Evolutionary conservation across 2,329 filamentous ascomycete species (phyloP), one percentile per base, ranked within the genome.

Genomic region (Apiospora marii): DNA sequence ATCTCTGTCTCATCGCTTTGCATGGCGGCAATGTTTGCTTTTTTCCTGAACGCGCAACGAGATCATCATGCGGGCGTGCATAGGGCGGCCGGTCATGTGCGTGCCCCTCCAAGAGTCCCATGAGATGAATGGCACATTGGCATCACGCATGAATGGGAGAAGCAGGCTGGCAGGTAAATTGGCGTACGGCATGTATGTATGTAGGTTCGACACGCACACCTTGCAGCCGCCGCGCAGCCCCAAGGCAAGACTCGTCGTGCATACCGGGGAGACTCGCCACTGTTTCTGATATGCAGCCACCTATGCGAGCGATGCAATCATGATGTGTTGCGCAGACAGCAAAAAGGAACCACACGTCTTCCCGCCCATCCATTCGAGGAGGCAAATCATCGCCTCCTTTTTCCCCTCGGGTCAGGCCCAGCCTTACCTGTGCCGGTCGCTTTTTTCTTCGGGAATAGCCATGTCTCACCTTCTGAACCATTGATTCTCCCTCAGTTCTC

Each of bases 291-390:
- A 37, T 37, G 53, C 16, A 34, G 58, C 58, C 58, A 64, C 34
- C 34, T 19, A 64, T 64, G 58, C 58, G 19, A 34, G 58, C 58
- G 58, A 64, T 64, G 58, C 58, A 64, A 64, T 64, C 58, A 41
- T 64, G 58, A 64, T 37, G 58, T 64, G 58, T 64, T 64, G 58
- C 58, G 30, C 58, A 64, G 58, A 58, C 58, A 64, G 58, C 30
- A 37, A 64, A 37, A 61, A 41, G 19, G 30, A 64, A 64, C 16
- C 58, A n/a, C 4, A 41, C 19, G n/a, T n/a, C 30, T 34, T 12
- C 34, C 34, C 58, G 53, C 7, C 27, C 30, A 30, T 61, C 53
- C 16, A 48, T 37, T 30, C 4, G 22, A 7, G 8, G 19, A 64
- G 19, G 16, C 30, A 64, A 37, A 61, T 37, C 58, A 3, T 34